Conservation (phyloP, 1,284 basidiomycete species). For the Ganoderma sinense region DNA sequence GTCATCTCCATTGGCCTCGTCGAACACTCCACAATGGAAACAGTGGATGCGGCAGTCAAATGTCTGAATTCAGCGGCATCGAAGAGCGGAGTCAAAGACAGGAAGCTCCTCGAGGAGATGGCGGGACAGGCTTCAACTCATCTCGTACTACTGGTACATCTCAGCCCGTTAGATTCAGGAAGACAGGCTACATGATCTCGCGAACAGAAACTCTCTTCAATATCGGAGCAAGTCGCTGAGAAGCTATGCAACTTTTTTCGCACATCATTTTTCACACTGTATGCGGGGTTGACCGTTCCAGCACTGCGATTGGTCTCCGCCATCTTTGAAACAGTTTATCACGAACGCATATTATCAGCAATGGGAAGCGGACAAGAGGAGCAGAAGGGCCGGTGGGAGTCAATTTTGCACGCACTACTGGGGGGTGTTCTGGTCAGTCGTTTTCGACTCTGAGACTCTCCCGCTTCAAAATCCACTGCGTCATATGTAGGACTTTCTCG, state of each 20-base stretch:
- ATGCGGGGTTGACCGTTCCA: conserved; percentile 32
- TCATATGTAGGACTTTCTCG: conserved; percentile 39
- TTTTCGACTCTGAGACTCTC: neutral
- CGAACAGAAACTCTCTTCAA: conserved; percentile 32
- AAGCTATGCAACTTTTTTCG: conserved; percentile 37
- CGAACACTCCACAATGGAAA: conserved; percentile 10
- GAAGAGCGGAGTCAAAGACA: conserved; percentile 29
- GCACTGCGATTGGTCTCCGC: conserved; percentile 39
- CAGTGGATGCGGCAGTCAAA: conserved; percentile 13
- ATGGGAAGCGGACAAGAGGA: conserved; percentile 29
- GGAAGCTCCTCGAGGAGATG: conserved; percentile 20
- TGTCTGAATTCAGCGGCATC: conserved; percentile 14
- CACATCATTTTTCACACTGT: conserved; percentile 37
- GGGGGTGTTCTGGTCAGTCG: conserved; percentile 43
- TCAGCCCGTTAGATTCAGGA: neutral
- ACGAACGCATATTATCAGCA: conserved; percentile 37
- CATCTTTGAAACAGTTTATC: conserved; percentile 37
- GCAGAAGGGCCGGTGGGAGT: conserved; percentile 39
- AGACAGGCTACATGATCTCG: neutral
- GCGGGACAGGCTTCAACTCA: conserved; percentile 33
- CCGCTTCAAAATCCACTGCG: too few species aligned
- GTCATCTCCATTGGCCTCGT: neutral
- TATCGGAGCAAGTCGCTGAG: conserved; percentile 28
- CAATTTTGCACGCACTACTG: conserved; percentile 37
- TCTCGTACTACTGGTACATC: conserved; percentile 36